Percentiles rank a stretch among this genome's conserved stretches.
Conservation (phyloP, 257 asterid genomes). For the Primulina eburnea region DNA sequence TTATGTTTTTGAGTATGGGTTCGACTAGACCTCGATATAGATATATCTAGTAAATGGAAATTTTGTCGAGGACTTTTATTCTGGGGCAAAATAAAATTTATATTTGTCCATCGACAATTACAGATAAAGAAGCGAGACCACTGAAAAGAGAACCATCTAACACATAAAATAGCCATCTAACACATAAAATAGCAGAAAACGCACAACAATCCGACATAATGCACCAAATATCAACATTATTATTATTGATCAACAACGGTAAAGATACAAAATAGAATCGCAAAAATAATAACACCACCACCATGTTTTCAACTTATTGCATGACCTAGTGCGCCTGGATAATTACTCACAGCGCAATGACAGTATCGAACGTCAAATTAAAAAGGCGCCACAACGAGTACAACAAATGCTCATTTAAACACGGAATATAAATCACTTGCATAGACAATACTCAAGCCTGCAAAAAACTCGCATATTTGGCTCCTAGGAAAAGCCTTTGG, state of each 20-base stretch:
- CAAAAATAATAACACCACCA: not conserved
- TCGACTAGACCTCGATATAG: no score
- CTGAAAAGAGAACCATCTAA: not conserved
- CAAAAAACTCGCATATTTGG: constrained; percentile 94
- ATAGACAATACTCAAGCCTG: constrained; percentile 43
- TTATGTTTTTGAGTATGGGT: no score
- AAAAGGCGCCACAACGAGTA: constrained; percentile 10
- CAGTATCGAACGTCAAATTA: constrained; percentile 17
- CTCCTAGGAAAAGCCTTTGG: constrained; percentile 93
- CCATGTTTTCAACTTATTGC: constrained; percentile 30
- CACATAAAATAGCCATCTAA: not conserved
- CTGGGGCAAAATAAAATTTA: no score
- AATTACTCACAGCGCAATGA: constrained; percentile 21
- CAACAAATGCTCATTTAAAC: constrained; percentile 13
- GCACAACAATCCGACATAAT: not conserved
- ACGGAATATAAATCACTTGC: not conserved
- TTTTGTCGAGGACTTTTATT: no score
- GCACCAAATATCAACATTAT: not conserved
- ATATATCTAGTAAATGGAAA: no score
- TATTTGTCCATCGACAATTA: not conserved
- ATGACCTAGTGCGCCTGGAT: constrained; percentile 15
- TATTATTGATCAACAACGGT: constrained; percentile 5
- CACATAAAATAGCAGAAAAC: not conserved
- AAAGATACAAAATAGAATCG: constrained; percentile 16
- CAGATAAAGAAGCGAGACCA: not conserved